Evolutionary conservation across 2,329 filamentous ascomycete species (phyloP).

Genomic region (Aspergillus floridensis): DNA sequence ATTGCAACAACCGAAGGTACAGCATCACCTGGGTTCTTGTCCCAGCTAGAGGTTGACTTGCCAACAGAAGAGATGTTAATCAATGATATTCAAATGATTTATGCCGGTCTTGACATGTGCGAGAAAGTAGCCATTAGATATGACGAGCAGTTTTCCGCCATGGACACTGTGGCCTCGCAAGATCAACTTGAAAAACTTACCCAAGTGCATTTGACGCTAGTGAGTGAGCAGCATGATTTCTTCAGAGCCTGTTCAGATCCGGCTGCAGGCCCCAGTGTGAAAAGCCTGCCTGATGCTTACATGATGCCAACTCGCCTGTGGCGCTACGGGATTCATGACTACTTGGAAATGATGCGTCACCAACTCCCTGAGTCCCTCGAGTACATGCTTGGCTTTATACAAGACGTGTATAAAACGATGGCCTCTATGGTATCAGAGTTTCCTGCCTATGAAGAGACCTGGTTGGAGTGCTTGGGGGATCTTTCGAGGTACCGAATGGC

Average conservation of each 20-base stretch:
- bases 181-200: slow-evolving; percentile 84
- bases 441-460: slow-evolving; percentile 77
- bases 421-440: slow-evolving; percentile 83
- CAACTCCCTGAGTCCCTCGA: slow-evolving; percentile 74
- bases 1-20: slow-evolving; percentile 25
- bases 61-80: slow-evolving; percentile 74
- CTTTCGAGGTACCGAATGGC: slow-evolving; percentile 85
- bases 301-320: slow-evolving; percentile 93
- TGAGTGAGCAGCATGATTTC: slow-evolving; percentile 83
- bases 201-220: slow-evolving; percentile 72
- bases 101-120: slow-evolving; percentile 78
- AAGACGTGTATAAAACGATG: slow-evolving; percentile 87
- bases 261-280: slow-evolving; percentile 65
- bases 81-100: slow-evolving; percentile 64
- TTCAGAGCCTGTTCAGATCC: slow-evolving; percentile 87
- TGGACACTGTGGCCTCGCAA: slow-evolving; percentile 57
- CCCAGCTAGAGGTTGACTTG: slow-evolving; percentile 64
- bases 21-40: slow-evolving; percentile 39
- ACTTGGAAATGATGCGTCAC: slow-evolving; percentile 73
- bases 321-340: slow-evolving; percentile 85
- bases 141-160: slow-evolving; percentile 59
- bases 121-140: slow-evolving; percentile 86
- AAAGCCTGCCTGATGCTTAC: slow-evolving; percentile 72
- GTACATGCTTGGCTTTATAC: slow-evolving; percentile 89
- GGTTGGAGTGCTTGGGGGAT: slow-evolving; percentile 91